These are phyloP conservation scores for Yarrowia bubula DNA, from an alignment of 805 yeast genomes.

Conservation along the genomic window DNA sequence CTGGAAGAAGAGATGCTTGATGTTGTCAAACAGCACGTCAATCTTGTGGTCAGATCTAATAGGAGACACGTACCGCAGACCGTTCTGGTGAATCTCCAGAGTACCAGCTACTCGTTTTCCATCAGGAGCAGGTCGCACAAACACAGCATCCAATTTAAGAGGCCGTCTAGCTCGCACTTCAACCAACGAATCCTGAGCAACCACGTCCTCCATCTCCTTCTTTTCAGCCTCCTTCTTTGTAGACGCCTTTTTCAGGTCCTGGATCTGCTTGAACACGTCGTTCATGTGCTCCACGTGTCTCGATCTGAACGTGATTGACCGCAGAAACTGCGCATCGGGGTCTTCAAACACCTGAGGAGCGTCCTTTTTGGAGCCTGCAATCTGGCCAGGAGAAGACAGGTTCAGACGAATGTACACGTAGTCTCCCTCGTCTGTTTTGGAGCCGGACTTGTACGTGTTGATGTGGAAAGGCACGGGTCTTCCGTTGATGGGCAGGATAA, in stretches of 20 bases:
- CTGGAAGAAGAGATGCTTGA: constrained; percentile 91
- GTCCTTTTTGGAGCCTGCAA: constrained; percentile 69
- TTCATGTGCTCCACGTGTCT: constrained; percentile 87
- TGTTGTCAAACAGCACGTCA: constrained; percentile 84
- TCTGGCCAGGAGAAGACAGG: constrained; percentile 89
- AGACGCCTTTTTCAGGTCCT: constrained; percentile 88
- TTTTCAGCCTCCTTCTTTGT: constrained; percentile 87
- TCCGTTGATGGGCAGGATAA: constrained; percentile 87
- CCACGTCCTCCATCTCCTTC: constrained; percentile 90
- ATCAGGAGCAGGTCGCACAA: constrained; percentile 93
- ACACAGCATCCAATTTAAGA: constrained; percentile 80
- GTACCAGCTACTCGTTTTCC: constrained; percentile 93
- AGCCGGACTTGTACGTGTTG: constrained; percentile 88
- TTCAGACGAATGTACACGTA: constrained; percentile 85
- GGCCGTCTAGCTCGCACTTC: constrained; percentile 84
- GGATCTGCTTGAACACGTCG: constrained; percentile 83
- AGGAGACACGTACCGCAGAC: constrained; percentile 88
- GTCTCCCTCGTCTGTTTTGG: constrained; percentile 95
- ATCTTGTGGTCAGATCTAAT: constrained; percentile 80
- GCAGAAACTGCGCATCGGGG: constrained; percentile 79
- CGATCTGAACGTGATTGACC: constrained; percentile 84
- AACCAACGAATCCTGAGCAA: constrained; percentile 81
- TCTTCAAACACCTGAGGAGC: constrained; percentile 76
- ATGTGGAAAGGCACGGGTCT: constrained; percentile 98
- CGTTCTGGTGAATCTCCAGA: constrained; percentile 90